Percentiles rank a stretch among this genome's conserved stretches.
Evolutionary conservation across 1,139 yeast genomes (phyloP).

Genomic region (Zygosaccharomyces sapae): DNA sequence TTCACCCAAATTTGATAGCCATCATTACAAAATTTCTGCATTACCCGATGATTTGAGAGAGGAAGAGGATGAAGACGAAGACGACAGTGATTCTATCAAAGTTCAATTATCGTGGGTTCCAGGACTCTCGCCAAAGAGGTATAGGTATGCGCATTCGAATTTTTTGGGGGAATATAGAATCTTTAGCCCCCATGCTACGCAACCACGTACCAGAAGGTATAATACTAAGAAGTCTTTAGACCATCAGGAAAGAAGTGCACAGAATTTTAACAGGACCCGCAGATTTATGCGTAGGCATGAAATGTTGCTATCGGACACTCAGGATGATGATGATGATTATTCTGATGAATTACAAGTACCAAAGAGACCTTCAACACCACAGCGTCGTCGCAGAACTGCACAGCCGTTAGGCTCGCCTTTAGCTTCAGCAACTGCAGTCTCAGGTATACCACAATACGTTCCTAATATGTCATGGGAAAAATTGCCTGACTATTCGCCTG

Average conservation of each 20-base stretch:
- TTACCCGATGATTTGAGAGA: neutral
- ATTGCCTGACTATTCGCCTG: slow-evolving; percentile 74
- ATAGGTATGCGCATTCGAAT: slow-evolving; percentile 12
- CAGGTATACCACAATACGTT: slow-evolving; percentile 25
- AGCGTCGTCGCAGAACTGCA: slow-evolving; percentile 16
- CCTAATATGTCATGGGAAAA: slow-evolving; percentile 52
- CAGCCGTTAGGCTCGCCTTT: slow-evolving; percentile 25
- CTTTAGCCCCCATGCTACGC: slow-evolving; percentile 3
- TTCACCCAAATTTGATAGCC: slow-evolving; percentile 25
- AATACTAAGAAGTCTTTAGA: neutral
- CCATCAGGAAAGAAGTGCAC: slow-evolving; percentile 11
- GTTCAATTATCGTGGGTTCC: slow-evolving; percentile 14
- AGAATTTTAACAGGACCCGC: slow-evolving; percentile 15
- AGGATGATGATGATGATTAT: slow-evolving; percentile 11
- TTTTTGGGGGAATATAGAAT: slow-evolving; percentile 17
- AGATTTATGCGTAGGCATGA: slow-evolving; percentile 10
- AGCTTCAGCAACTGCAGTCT: slow-evolving; percentile 25
- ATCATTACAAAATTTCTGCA: neutral
- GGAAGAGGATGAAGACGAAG: slow-evolving; percentile 1
- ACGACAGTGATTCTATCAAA: neutral
- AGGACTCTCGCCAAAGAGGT: slow-evolving; percentile 12
- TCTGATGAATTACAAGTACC: slow-evolving; percentile 1
- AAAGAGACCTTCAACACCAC: slow-evolving; percentile 21
- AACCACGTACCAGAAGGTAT: neutral
- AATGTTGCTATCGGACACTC: slow-evolving; percentile 8